Evolutionary conservation across 768 basidiomycete species (phyloP), one percentile per base, ranked within the genome.

Genomic region (Termitomyces sp.): DNA sequence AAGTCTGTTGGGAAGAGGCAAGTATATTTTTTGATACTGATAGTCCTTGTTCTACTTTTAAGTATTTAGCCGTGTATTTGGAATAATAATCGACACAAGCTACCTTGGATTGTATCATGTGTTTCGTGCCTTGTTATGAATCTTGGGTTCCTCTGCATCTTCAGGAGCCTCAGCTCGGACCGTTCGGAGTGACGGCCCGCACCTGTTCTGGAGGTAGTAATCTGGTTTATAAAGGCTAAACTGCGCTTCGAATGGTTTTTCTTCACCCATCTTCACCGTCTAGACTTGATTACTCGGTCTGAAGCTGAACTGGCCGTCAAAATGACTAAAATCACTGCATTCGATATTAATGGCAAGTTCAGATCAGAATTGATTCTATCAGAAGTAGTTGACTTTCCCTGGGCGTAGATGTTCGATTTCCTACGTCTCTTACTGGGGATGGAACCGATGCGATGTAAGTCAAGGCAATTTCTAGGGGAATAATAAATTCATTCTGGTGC

Each of bases 361-460:
- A 54, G 37, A 24, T 39, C 20, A 24, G 33, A 8, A 27, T 20
- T 1, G 33, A 53, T 18, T n/a, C 13, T 22, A 20, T 13, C 31
- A 48, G 15, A 22, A 27, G 33, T 52, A 41, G 22, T 33, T 58
- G 44, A 42, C 48, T n/a, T 6, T 50, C 39, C 39, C 41, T 20
- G 44, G 2, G 59, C 47, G 31, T 49, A 94, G 93, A 95, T 75
- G 84, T 96, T 54, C 88, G 94, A 46, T 97, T 95, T 75, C 94
- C 94, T 11, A 97, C 94, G 11, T 93, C 91, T 22, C 72, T 95
- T 46, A 86, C 89, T 9, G 93, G 93, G 30, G 94, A 95, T 78
- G 94, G 95, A 6, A 89, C 93, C 33, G 94, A 97, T 77, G 94
- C 94, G 8, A 96, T 95, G 92, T 90, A 68, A 64, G 78, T 67